Evolutionary conservation across 2,329 filamentous ascomycete genomes (phyloP).

Genomic region (Botrytis hyacinthi): DNA sequence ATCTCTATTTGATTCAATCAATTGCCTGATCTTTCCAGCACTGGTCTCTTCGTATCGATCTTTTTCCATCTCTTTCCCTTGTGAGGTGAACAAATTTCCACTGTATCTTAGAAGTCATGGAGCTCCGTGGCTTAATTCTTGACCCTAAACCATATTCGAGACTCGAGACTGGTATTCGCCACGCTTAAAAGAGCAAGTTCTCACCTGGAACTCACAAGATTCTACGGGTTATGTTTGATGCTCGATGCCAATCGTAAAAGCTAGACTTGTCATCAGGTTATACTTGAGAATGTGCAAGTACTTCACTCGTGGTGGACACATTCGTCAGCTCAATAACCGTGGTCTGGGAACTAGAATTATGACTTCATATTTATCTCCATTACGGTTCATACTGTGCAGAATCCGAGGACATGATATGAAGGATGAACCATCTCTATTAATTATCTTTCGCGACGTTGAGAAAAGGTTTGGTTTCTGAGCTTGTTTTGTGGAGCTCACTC

Average conservation of each 20-base stretch:
- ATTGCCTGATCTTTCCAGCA: neutral
- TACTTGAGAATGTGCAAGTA: neutral
- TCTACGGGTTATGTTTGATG: neutral
- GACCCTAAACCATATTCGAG: neutral
- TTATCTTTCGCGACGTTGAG: neutral
- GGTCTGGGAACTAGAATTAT: neutral
- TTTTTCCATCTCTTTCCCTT: neutral
- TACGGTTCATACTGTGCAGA: neutral
- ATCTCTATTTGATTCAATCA: no score
- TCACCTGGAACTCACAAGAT: neutral
- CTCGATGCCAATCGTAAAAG: neutral
- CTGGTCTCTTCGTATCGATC: neutral
- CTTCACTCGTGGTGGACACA: neutral
- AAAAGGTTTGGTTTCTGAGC: neutral
- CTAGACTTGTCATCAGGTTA: neutral
- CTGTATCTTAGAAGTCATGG: neutral
- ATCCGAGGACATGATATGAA: neutral
- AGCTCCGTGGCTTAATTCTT: neutral
- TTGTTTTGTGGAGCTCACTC: constrained; percentile 1
- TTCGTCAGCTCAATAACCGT: neutral
- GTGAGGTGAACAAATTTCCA: neutral
- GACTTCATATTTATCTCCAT: neutral
- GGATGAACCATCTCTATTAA: neutral
- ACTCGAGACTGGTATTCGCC: neutral
- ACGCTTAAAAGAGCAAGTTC: neutral